These are phyloP conservation scores for Saccharomycopsis schoenii DNA, from an alignment of 805 yeast species.

Conservation along the genomic window DNA sequence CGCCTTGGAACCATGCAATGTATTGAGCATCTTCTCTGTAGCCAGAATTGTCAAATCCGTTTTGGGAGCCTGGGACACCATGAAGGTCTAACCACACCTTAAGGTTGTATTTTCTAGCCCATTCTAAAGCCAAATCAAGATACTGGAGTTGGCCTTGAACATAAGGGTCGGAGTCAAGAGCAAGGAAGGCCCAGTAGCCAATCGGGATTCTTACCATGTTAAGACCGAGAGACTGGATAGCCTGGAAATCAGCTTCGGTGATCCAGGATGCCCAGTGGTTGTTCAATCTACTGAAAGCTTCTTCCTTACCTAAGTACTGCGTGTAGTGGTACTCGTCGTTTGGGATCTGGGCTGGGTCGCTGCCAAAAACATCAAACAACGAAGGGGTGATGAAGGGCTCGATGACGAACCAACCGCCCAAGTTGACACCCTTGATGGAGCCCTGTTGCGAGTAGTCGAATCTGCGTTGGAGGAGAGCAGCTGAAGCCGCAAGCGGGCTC, in stretches of 20 bases:
- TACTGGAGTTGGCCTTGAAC: constrained; percentile 57
- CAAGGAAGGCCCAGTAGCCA: constrained; percentile 62
- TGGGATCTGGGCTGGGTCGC: constrained; percentile 32
- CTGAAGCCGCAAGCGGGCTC: not conserved
- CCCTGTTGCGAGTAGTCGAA: constrained; percentile 14
- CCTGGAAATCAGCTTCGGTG: constrained; percentile 46
- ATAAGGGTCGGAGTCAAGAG: constrained; percentile 45
- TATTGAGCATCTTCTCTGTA: constrained; percentile 35
- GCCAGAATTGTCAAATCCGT: constrained; percentile 81
- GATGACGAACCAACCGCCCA: constrained; percentile 67
- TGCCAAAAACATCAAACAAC: constrained; percentile 36
- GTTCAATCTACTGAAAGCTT: constrained; percentile 33
- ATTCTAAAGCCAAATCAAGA: constrained; percentile 52
- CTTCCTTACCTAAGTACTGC: constrained; percentile 36
- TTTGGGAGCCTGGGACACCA: constrained; percentile 78
- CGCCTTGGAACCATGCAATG: constrained; percentile 34
- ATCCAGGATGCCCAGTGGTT: constrained; percentile 52
- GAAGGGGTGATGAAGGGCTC: constrained; percentile 68
- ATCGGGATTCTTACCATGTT: constrained; percentile 69
- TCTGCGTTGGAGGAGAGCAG: not conserved
- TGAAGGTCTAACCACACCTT: constrained; percentile 71
- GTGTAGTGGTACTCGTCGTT: constrained; percentile 54
- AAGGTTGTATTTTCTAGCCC: constrained; percentile 53
- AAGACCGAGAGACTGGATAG: constrained; percentile 43
- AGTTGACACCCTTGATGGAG: constrained; percentile 34